These are phyloP conservation scores for Kitagawia praeruptora DNA, from an alignment of 129 eudicot genomes.

Conservation along the genomic window DNA sequence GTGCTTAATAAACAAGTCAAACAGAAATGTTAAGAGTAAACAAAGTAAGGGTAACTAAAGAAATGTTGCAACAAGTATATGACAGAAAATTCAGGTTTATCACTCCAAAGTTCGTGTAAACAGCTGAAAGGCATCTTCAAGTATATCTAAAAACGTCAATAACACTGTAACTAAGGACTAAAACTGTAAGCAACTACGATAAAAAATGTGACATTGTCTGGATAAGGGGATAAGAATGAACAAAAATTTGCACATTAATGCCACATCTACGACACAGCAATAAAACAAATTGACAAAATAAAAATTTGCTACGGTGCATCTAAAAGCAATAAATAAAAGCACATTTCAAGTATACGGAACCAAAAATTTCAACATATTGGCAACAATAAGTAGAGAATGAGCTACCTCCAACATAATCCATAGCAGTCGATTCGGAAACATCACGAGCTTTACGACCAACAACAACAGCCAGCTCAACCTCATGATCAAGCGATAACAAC, in stretches of 20 bases:
- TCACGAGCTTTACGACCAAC: constrained; percentile 83
- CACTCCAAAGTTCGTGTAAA: neutral
- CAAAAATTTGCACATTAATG: neutral
- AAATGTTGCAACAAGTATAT: neutral
- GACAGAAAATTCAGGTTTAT: neutral
- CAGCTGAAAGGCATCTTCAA: neutral
- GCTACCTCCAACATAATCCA: constrained; percentile 81
- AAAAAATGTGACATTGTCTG: too few relatives aligned
- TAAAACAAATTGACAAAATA: neutral
- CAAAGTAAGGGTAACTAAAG: neutral
- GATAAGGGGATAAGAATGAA: too few relatives aligned
- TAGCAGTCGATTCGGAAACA: constrained; percentile 71
- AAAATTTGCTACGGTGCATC: neutral
- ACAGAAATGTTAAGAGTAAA: neutral
- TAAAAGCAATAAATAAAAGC: neutral
- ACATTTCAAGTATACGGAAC: neutral
- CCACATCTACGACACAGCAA: too few relatives aligned
- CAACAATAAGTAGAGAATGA: neutral
- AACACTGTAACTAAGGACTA: neutral
- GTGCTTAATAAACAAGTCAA: neutral
- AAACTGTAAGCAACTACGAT: too few relatives aligned
- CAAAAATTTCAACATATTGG: neutral
- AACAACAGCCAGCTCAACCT: constrained; percentile 93
- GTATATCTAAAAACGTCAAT: neutral
- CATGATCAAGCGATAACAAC: constrained; percentile 75